A percentile compares a stretch with the other conserved stretches of the same genome.
Conservation (phyloP, 1,284 basidiomycete species). For the Puccinia polysora region DNA sequence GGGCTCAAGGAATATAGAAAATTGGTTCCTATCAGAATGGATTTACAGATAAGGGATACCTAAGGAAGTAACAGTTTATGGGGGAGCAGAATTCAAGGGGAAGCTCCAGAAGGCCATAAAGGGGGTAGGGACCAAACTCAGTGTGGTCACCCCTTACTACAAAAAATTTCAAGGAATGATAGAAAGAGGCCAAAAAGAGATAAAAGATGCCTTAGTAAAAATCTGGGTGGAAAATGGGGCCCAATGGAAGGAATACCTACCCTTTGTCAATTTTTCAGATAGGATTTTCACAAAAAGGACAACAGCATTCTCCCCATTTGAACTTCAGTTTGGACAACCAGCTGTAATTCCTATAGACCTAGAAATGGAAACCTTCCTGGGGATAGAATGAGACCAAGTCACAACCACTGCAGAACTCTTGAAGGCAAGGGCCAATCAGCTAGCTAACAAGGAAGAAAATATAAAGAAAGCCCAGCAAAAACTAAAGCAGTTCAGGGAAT, state of each 20-base stretch:
- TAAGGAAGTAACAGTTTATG: constrained; percentile 22
- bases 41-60: constrained; percentile 29
- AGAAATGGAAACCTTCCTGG: not conserved
- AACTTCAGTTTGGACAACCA: constrained; percentile 23
- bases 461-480: not conserved
- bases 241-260: constrained; percentile 20
- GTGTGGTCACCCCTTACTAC: constrained; percentile 16
- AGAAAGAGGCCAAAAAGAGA: constrained; percentile 31
- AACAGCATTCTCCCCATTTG: constrained; percentile 17
- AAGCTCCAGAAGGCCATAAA: constrained; percentile 9
- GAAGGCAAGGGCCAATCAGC: not conserved
- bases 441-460: constrained; percentile 10
- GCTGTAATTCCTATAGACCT: constrained; percentile 16
- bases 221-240: constrained; percentile 15
- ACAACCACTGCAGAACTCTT: not conserved
- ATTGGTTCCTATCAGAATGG: constrained; percentile 30
- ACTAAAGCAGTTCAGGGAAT: not conserved
- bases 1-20: constrained; percentile 1
- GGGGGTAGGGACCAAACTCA: not conserved
- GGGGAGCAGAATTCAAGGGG: constrained; percentile 18
- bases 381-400: constrained; percentile 6
- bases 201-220: constrained; percentile 21
- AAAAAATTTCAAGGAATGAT: constrained; percentile 25
- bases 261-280: constrained; percentile 19
- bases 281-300: constrained; percentile 22